Percentiles rank a stretch among this genome's conserved stretches.
These are phyloP conservation scores for Centella asiatica DNA, from an alignment of 129 eudicot species.

Conservation along the genomic window DNA sequence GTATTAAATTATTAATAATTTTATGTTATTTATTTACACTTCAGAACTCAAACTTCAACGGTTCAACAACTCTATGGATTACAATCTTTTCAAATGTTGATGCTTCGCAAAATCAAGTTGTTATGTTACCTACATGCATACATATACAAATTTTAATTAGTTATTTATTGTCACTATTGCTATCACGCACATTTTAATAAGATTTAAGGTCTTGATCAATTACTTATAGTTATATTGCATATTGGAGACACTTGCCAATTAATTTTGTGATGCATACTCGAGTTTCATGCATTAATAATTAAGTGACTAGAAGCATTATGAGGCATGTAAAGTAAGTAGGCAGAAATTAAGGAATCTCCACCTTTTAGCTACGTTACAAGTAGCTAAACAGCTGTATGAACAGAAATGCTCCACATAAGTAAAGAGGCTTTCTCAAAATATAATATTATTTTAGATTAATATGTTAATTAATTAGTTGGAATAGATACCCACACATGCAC, in stretches of 20 bases:
- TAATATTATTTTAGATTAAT: too few relatives aligned
- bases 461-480: too few relatives aligned
- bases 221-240: too few relatives aligned
- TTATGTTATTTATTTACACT: too few relatives aligned
- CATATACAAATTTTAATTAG: too few relatives aligned
- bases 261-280: not conserved
- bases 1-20: not conserved
- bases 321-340: not conserved
- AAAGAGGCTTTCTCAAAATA: too few relatives aligned
- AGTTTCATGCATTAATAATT: too few relatives aligned
- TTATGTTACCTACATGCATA: not conserved
- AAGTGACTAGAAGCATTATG: too few relatives aligned
- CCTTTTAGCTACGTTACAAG: not conserved
- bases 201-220: not conserved
- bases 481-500: too few relatives aligned
- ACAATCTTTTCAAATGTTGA: not conserved
- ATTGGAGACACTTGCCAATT: too few relatives aligned
- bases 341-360: not conserved
- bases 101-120: not conserved
- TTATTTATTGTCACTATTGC: not conserved
- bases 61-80: not conserved
- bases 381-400: too few relatives aligned
- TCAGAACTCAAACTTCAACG: not conserved
- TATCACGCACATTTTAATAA: not conserved
- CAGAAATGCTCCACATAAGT: too few relatives aligned